Base-by-base conservation (phyloP, 1,139 yeast genomes). In the Kodamaea suecica region DNA sequence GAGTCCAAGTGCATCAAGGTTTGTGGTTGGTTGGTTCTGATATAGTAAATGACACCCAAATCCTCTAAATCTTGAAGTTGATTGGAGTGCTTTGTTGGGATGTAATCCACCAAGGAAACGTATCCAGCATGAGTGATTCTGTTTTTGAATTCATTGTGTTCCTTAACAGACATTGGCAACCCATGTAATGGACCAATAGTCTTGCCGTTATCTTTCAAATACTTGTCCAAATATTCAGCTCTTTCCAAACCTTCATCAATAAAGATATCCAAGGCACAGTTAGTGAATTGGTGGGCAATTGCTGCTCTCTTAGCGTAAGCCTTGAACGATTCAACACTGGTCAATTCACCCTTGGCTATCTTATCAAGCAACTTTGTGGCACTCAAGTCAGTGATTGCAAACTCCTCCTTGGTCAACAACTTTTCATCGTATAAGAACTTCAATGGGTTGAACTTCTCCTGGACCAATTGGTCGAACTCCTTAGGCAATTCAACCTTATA, bases 151-250 rank as follows among this genome's bases (percentile, higher is more conserved):
- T 73, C 70, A 61, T 80, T 73, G 48, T 83, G 90, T 55, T 84
- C 94, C 50, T 84, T 84, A 40, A 84, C 61, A 1, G 92, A 82
- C 25, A 84, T 60, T n/a, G 94, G 94, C 27, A 84, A 62, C 12
- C 94, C 94, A 48, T 84, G 94, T 40, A 84, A 65, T 5, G 88
- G 87, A 29, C 95, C 94, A 36, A 78, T 57, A 0, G 80, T 61
- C 49, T 77, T 74, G 13, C 90, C 88, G 34, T 68, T 58, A 35
- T 67, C 59, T 33, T 61, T 63, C 36, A 63, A 65, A 47, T 76
- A 69, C 4, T 64, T 70, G 48, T 80, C 86, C 43, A 79, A 61
- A 39, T 59, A 65, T 48, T 71, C 54, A 5, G 85, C 85, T 40
- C 78, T 65, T 35, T 59, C 59, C 31, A 78, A 55, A 11, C 79